phyloP scores from a whole-genome alignment of 2,329 filamentous ascomycete species.

The Aspergillus piperis region DNA sequence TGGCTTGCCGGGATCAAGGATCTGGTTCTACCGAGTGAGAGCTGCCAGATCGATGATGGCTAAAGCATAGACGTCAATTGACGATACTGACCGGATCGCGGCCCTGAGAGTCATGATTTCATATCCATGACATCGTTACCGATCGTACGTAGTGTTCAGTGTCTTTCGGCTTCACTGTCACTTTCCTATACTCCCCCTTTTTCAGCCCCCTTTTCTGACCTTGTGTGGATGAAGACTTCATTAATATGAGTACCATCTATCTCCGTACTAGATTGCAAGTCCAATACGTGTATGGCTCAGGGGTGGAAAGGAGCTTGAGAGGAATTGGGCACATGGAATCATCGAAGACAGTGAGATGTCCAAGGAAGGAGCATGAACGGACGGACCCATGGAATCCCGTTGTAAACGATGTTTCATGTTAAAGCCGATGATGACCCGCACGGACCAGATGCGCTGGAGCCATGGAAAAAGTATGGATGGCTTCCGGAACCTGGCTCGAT shows the following conservation, averaged over 20 bases:
- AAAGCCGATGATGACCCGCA: conserved; percentile 17
- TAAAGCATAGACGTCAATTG: not conserved
- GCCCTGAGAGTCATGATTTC: not conserved
- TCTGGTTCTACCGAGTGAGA: not conserved
- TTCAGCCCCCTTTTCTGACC: not conserved
- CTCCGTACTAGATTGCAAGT: not conserved
- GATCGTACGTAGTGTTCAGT: not conserved
- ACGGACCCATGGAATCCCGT: conserved; percentile 10
- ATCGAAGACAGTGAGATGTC: not conserved
- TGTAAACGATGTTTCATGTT: conserved; percentile 21
- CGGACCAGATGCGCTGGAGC: conserved; percentile 16
- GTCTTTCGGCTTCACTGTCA: not conserved
- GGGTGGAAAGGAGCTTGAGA: not conserved
- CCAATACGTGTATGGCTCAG: not conserved
- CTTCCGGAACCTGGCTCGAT: conserved; percentile 8
- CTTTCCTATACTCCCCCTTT: not conserved
- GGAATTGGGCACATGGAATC: not conserved
- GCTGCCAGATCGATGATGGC: not conserved
- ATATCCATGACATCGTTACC: not conserved
- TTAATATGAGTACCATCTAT: not conserved
- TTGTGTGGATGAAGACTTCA: not conserved
- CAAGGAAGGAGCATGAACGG: conserved; percentile 1
- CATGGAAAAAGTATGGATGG: conserved; percentile 1
- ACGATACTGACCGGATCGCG: not conserved
- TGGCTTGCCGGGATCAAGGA: not conserved